Percentiles rank a stretch among this genome's conserved stretches.
These are phyloP conservation scores for Gaertneriomyces sp. DNA, from an alignment of 192 early-diverging fungal genomes.

Conservation along the genomic window DNA sequence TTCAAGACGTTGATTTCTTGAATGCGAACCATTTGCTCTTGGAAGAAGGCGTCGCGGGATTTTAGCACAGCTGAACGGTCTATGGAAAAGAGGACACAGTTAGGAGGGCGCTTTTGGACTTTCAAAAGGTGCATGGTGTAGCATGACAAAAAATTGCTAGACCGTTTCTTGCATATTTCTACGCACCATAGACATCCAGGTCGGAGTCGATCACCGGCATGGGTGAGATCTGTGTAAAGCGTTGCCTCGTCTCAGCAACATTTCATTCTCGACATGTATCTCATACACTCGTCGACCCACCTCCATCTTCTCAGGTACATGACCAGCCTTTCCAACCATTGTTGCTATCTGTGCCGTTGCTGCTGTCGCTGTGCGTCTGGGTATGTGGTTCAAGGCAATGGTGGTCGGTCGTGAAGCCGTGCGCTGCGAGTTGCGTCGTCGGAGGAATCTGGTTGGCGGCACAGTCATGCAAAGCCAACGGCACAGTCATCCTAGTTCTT, in stretches of 20 bases:
- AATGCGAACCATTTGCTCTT: constrained; percentile 86
- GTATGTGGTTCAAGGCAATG: too few relatives aligned
- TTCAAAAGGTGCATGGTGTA: neutral
- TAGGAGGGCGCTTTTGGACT: neutral
- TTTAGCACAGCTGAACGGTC: constrained; percentile 55
- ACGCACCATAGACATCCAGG: constrained; percentile 37
- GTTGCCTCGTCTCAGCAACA: neutral
- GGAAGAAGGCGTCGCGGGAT: constrained; percentile 73
- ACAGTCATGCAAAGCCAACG: too few relatives aligned
- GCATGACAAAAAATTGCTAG: neutral
- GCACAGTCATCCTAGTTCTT: too few relatives aligned
- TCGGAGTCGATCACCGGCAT: constrained; percentile 39
- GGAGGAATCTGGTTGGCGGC: too few relatives aligned
- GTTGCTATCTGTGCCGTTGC: neutral
- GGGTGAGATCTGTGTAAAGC: constrained; percentile 34
- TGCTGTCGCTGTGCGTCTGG: neutral
- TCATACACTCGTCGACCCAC: too few relatives aligned
- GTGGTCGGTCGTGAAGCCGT: too few relatives aligned
- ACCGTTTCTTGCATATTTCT: neutral
- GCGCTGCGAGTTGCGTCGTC: too few relatives aligned
- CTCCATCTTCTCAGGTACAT: too few relatives aligned
- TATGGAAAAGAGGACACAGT: constrained; percentile 1
- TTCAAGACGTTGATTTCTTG: constrained; percentile 82
- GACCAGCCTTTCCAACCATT: neutral
- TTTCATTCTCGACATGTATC: neutral